These are phyloP conservation scores for Hanseniaspora clermontiae DNA, from an alignment of 805 yeast genomes.

Conservation along the genomic window DNA sequence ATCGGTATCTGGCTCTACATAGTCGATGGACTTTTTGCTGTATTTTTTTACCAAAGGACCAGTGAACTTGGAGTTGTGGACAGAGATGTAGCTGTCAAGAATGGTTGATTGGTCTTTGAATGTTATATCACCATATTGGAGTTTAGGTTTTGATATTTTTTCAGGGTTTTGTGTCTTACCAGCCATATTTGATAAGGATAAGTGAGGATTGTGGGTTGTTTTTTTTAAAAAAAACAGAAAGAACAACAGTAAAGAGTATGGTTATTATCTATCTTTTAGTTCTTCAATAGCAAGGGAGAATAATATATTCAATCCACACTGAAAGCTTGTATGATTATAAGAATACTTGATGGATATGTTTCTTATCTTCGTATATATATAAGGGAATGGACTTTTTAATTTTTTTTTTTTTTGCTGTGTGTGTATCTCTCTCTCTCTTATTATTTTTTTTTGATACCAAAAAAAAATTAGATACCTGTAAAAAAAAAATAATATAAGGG, in stretches of 20 bases:
- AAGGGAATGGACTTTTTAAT: too few relatives aligned
- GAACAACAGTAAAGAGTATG: not conserved
- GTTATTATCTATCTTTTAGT: too few relatives aligned
- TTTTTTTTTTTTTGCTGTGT: too few relatives aligned
- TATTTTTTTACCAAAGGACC: conserved; percentile 9
- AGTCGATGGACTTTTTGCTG: not conserved
- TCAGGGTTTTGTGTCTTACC: not conserved
- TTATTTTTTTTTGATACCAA: too few relatives aligned
- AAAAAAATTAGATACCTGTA: too few relatives aligned
- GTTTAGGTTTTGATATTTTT: not conserved
- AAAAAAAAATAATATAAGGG: too few relatives aligned
- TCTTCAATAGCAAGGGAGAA: too few relatives aligned
- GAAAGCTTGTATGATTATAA: too few relatives aligned
- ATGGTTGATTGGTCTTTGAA: conserved; percentile 4
- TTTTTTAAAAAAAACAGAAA: too few relatives aligned
- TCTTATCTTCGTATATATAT: not conserved
- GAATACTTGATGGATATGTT: too few relatives aligned
- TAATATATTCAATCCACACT: too few relatives aligned
- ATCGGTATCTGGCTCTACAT: conserved; percentile 2
- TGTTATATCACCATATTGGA: conserved; percentile 1
- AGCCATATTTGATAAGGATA: not conserved
- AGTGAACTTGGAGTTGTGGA: conserved; percentile 4
- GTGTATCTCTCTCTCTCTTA: too few relatives aligned
- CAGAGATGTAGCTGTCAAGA: conserved; percentile 7
- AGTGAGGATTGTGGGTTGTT: not conserved